phyloP scores from a whole-genome alignment of 1,284 basidiomycete genomes.

The Ceratobasidium sp. region DNA sequence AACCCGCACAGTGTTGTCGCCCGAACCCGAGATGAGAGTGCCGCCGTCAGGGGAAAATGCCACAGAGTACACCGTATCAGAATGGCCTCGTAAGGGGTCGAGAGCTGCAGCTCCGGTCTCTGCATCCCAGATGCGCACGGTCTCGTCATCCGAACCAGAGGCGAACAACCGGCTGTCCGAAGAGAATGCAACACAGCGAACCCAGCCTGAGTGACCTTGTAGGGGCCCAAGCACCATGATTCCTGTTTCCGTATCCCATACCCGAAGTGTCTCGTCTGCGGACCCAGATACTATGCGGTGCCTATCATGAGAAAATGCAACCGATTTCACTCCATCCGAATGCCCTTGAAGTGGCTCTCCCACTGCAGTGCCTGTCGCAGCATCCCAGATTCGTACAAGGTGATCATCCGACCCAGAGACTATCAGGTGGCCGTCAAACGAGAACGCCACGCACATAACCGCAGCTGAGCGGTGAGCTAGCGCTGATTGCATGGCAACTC shows the following conservation, averaged over 20 bases:
- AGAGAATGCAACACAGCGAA: no score
- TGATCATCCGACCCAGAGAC: background rate
- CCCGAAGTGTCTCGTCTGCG: conserved; percentile 41
- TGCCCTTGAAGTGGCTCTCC: background rate
- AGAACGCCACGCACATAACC: no score
- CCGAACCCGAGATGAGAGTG: conserved; percentile 57
- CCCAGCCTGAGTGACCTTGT: no score
- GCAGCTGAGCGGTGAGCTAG: no score
- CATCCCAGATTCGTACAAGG: conserved; percentile 3
- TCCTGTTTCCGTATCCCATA: conserved; percentile 44
- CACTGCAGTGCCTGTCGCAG: no score
- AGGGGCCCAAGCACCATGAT: no score
- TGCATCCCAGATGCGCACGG: conserved; percentile 37
- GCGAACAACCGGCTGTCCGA: no score
- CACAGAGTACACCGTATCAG: conserved; percentile 61
- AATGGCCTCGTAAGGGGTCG: conserved; percentile 58
- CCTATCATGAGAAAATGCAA: no score
- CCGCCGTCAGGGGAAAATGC: conserved; percentile 61
- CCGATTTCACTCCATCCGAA: no score
- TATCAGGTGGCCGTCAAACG: no score
- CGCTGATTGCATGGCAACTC: no score
- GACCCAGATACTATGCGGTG: conserved; percentile 39
- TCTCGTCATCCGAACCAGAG: conserved; percentile 32
- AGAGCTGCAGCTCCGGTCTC: background rate
- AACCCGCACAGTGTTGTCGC: conserved; percentile 61